These are phyloP conservation scores for Trichosporon inkin DNA, from an alignment of 1,284 basidiomycete genomes.

Conservation along the genomic window DNA sequence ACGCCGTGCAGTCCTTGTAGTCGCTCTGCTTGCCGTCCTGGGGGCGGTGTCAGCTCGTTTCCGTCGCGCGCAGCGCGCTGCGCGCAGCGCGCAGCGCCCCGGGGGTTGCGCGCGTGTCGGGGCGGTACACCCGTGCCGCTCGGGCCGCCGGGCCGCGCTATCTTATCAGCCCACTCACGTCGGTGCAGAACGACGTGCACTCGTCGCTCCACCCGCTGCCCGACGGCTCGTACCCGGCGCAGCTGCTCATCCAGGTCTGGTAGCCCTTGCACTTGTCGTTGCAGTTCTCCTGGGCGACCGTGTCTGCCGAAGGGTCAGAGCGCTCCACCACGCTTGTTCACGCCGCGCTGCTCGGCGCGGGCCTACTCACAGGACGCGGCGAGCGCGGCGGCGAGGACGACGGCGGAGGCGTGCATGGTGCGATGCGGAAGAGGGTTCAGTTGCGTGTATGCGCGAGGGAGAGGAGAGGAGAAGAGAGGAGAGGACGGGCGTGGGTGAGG, in stretches of 20 bases:
- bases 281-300: constrained; percentile 3
- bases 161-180: constrained; percentile 11
- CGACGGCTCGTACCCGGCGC: constrained; percentile 12
- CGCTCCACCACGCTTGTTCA: neutral
- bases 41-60: neutral
- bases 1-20: constrained; percentile 10
- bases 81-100: too few relatives aligned
- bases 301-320: neutral
- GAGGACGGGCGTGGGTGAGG: neutral
- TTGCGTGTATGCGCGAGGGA: neutral
- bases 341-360: too few relatives aligned
- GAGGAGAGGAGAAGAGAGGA: neutral
- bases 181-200: constrained; percentile 14
- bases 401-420: neutral
- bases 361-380: neutral
- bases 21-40: constrained; percentile 5
- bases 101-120: too few relatives aligned
- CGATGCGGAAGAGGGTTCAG: too few relatives aligned
- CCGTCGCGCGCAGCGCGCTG: too few relatives aligned
- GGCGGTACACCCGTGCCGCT: too few relatives aligned
- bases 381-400: neutral
- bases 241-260: constrained; percentile 11
- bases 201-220: constrained; percentile 5
- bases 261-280: constrained; percentile 15
- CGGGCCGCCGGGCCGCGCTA: too few relatives aligned